Evolutionary conservation across 192 early-diverging fungal species (phyloP), one percentile per base, ranked within the genome.

Genomic region (Coemansia sp.): DNA sequence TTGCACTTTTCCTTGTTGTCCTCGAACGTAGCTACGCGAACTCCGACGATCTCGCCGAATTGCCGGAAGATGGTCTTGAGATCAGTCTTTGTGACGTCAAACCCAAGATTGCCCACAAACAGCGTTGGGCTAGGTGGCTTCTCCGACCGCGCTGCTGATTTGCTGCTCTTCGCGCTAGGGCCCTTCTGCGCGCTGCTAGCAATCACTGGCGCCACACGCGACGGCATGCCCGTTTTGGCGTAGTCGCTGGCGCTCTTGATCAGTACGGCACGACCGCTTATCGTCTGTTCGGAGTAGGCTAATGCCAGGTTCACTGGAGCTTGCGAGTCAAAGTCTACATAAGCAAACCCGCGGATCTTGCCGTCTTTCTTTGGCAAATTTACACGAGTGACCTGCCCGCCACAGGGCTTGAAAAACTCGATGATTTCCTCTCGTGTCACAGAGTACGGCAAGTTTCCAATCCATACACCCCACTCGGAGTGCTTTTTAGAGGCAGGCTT

Each of bases 1-100:
- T 90, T 91, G 85, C 89, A 91, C 70, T 90, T 91, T 66, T 89
- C 88, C 50, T 85, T 76, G 39, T 83, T 85, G 66, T 92, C 91
- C 66, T 92, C 86, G 62, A 92, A 92, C 1, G 90, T 89, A 1
- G 87, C 89, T 61, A 92, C 64, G 17, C 90, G 79, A 14, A 92
- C 87, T n/a, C 86, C 87, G 17, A 86, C 79, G 32, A 92, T 86
- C 66, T 86, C 77, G 36, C 90, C 91, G 57, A 82, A 89, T 58
- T 76, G 77, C 41, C 77, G 80, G 82, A 92, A 92, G 7, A 84
- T 51, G n/a, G 81, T 60, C 38, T 86, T 80, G 21, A 92, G 63
- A 19, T 78, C 73, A 12, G 80, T 76, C 12, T 73, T 58, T 17
- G 84, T 91, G 7, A 85, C 73, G 21, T 85, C 77, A 69, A 89